Conservation (phyloP, 495 filamentous ascomycete genomes). For the Trichoderma gamsii region DNA sequence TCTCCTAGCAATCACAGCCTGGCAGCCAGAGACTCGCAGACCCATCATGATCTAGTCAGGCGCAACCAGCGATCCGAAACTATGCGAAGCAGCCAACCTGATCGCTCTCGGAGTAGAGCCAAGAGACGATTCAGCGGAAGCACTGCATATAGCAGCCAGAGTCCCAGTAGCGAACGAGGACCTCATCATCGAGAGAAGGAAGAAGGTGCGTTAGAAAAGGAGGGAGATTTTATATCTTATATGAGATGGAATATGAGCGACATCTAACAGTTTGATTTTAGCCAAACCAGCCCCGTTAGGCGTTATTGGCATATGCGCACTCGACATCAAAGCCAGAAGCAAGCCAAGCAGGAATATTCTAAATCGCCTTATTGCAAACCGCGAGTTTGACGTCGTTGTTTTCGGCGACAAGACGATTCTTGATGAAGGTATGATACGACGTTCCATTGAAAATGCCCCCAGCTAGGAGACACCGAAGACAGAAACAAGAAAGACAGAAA, state of each 20-base stretch:
- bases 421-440: slow-evolving; percentile 63
- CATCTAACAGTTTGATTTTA: background rate
- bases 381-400: slow-evolving; percentile 91
- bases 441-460: background rate
- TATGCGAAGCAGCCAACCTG: slow-evolving; percentile 30
- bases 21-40: slow-evolving; percentile 34
- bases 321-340: slow-evolving; percentile 93
- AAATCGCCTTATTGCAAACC: slow-evolving; percentile 79
- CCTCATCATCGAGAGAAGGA: slow-evolving; percentile 41
- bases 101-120: slow-evolving; percentile 64
- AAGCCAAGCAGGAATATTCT: slow-evolving; percentile 94
- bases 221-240: background rate
- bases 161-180: slow-evolving; percentile 52
- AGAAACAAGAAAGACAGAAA: background rate
- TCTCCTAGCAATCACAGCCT: slow-evolving; percentile 34
- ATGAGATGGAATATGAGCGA: background rate
- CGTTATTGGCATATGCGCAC: slow-evolving; percentile 84
- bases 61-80: slow-evolving; percentile 21
- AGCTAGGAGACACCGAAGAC: background rate
- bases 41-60: slow-evolving; percentile 32
- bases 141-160: slow-evolving; percentile 65
- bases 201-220: slow-evolving; percentile 24
- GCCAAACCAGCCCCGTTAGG: slow-evolving; percentile 45
- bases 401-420: slow-evolving; percentile 98
- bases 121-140: slow-evolving; percentile 71